Base-by-base conservation (phyloP, 345 rosid genomes). In the Eucalyptus victrix region DNA sequence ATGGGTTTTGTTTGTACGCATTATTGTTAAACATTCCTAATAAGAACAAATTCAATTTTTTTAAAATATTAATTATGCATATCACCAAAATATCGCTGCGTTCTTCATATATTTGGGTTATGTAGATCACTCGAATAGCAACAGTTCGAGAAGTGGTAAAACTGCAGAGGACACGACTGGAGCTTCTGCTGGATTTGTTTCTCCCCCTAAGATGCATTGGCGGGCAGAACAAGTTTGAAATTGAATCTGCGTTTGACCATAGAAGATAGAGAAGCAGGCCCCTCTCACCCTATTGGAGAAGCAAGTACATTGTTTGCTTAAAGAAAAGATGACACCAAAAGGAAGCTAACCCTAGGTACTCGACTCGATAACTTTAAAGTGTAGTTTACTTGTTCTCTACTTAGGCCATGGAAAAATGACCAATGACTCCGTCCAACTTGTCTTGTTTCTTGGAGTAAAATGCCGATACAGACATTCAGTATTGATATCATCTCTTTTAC, bases 341-440 rank as follows among this genome's bases (percentile, higher is more conserved):
- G 96, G 90, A 95, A 98, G 11, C 58, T 53, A 53, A 60, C 96
- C 98, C 42, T 98, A 98, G 98, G 98, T 95, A 90, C 16, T 40
- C 2, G 24, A 32, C 42, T 69, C 24, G 15, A 72, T 37, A 72
- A 72, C 28, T 72, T 72, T 72, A 4, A 7, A 19, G 45, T 6
- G 28, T 6, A 10, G 42, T 37, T 37, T 40, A 37, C 47, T 3
- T 7, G 15, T 76, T 37, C 28, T 76, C 47, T 76, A 21, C 85
- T 76, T 76, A 37, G 83, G 83, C 83, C 15, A 1, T 2, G 8
- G 8, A 40, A 37, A 14, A 76, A 40, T 37, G 83, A 40, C 16
- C 83, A 40, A 19, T 37, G 7, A 19, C 28, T 76, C 83, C 16
- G 0, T 40, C 16, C 45, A 72, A 72, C 15, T 37, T 40, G 8